Conservation (phyloP, 2,329 filamentous ascomycete genomes). For the Blastomyces gilchristii region DNA sequence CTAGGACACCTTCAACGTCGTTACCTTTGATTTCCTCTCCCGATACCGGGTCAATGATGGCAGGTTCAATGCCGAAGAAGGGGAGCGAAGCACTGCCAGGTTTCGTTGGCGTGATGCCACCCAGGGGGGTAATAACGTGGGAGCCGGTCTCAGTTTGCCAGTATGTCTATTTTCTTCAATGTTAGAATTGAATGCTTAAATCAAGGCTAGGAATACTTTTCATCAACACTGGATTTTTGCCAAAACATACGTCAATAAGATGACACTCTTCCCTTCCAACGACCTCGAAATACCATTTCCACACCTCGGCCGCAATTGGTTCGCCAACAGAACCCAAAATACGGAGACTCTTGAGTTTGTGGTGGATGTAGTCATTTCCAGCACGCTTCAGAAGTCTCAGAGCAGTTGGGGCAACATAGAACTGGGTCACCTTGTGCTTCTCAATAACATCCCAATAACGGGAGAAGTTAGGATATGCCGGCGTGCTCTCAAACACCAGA, state of each 20-base stretch:
- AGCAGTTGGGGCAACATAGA: conserved; percentile 95
- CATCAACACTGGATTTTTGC: neutral
- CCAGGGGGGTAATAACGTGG: conserved; percentile 87
- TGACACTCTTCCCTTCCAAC: conserved; percentile 91
- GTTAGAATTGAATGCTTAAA: conserved; percentile 9
- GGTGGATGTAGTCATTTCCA: conserved; percentile 82
- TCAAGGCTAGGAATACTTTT: neutral
- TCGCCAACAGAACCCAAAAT: conserved; percentile 92
- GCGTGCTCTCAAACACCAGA: conserved; percentile 95
- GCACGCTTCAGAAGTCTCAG: conserved; percentile 89
- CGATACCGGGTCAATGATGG: conserved; percentile 92
- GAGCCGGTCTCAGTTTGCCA: conserved; percentile 99
- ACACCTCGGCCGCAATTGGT: conserved; percentile 93
- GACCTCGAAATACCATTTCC: conserved; percentile 98
- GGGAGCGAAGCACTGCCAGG: conserved; percentile 90
- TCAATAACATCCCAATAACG: conserved; percentile 98
- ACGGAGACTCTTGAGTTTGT: conserved; percentile 77
- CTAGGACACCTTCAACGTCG: conserved; percentile 91
- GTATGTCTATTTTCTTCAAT: conserved; percentile 60
- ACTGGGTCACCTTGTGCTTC: conserved; percentile 89
- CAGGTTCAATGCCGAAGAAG: conserved; percentile 97
- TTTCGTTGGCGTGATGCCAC: conserved; percentile 90
- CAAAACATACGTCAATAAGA: conserved; percentile 71
- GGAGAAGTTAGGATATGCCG: conserved; percentile 94
- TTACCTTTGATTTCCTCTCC: conserved; percentile 90